Percentiles rank a stretch among this genome's conserved stretches.
These are phyloP conservation scores for Epichloe sp. DNA, from an alignment of 2,329 filamentous ascomycete genomes.

Conservation along the genomic window DNA sequence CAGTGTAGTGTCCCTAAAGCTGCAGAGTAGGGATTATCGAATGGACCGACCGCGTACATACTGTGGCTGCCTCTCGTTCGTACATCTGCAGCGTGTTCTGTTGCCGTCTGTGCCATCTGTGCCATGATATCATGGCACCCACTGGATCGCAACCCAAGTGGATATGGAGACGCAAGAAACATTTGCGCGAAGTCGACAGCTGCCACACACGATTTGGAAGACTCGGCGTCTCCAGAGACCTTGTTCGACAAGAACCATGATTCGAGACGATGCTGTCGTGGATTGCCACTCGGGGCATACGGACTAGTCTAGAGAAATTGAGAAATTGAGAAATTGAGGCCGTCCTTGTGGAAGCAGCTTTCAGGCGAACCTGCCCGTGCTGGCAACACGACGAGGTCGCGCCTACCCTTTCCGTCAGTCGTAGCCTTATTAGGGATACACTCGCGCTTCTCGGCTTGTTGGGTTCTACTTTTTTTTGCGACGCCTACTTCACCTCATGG, in stretches of 20 bases:
- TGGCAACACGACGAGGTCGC: background rate
- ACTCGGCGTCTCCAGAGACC: no score
- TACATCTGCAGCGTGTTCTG: slow-evolving; percentile 3
- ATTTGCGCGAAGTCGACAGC: no score
- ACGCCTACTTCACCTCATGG: no score
- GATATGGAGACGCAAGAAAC: background rate
- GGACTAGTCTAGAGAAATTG: no score
- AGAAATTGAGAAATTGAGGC: no score
- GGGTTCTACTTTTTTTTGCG: background rate
- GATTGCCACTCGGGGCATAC: no score
- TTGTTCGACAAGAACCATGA: no score
- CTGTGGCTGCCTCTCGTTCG: background rate
- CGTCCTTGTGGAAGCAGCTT: background rate
- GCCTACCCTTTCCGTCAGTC: background rate
- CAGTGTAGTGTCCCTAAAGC: background rate
- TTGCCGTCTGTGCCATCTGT: slow-evolving; percentile 4
- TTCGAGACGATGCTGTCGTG: background rate
- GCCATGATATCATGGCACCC: slow-evolving; percentile 19
- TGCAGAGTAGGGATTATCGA: background rate
- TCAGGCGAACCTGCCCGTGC: no score
- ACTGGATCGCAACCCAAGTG: background rate
- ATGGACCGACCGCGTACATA: background rate
- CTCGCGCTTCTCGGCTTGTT: background rate
- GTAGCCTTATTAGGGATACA: no score
- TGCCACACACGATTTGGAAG: no score